Evolutionary conservation across 1,139 yeast genomes (phyloP), one percentile per base, ranked within the genome.

Genomic region (Saccharomyces hybrid): DNA sequence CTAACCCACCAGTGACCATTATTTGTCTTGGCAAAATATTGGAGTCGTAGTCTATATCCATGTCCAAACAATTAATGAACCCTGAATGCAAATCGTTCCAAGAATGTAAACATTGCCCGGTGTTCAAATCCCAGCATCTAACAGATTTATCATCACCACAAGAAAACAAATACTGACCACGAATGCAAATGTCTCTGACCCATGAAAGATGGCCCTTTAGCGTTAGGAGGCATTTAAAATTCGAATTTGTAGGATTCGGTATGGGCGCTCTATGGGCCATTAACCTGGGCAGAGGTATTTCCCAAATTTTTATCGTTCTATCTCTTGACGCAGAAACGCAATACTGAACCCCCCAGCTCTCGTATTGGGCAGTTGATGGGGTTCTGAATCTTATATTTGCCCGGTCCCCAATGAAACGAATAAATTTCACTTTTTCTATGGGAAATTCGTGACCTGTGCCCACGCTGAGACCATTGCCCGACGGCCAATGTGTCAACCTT

Each of bases 301-400:
- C 76, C 97, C 97, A 91, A 27, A 91, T 73, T 61, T 83, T 82
- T 46, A 91, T 77, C 1, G 80, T 69, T 64, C 86, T 86, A 69
- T 91, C 97, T 62, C 98, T 77, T 2, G 95, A 89, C 21, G 87
- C 90, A 7, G 96, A 83, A 1, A 86, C 82, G 56, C 91, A 82
- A 64, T 83, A 84, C 64, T 83, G 84, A 69, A 76, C 84, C 0
- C 86, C 86, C 24, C 84, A 64, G 2, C 67, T 61, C 1, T 70
- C 65, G 42, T 75, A 73, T 51, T 67, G 69, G 9, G 46, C 19
- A 8, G 29, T 27, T 16, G 48, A 47, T 21, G 46, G 27, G 2
- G 29, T 21, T 50, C 51, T 38, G 19, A 38, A 38, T 5, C 14
- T 42, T 11, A 12, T 9, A 9, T 28, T 11, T 12, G 9, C 19